Conservation (phyloP, 768 basidiomycete species). For the Tricholoma saponaceum region DNA sequence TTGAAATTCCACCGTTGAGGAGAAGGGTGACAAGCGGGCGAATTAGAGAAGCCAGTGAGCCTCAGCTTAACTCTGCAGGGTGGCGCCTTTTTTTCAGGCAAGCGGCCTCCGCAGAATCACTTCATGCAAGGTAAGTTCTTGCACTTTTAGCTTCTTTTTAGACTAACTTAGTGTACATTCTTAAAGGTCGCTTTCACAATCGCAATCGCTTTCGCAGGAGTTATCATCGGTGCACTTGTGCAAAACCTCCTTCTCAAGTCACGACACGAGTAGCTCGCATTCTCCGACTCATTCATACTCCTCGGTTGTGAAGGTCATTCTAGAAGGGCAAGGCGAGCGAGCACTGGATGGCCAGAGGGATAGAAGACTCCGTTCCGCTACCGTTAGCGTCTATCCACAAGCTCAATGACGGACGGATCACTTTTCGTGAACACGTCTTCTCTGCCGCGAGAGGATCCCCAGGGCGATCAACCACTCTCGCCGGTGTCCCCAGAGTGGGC, state of each 20-base stretch:
- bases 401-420: too few relatives aligned
- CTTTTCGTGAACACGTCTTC: too few relatives aligned
- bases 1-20: constrained; percentile 38
- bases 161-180: constrained; percentile 10
- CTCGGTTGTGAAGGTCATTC: too few relatives aligned
- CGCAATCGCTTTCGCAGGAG: constrained; percentile 97
- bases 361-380: too few relatives aligned
- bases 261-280: constrained; percentile 62
- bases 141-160: constrained; percentile 4
- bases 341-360: too few relatives aligned
- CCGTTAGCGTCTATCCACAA: too few relatives aligned
- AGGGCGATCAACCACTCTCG: too few relatives aligned
- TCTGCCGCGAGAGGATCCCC: too few relatives aligned
- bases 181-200: constrained; percentile 83
- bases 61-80: constrained; percentile 45
- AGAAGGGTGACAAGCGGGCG: constrained; percentile 51
- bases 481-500: too few relatives aligned
- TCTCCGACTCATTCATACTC: constrained; percentile 60
- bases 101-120: constrained; percentile 83
- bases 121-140: constrained; percentile 70
- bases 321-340: too few relatives aligned
- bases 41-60: constrained; percentile 45
- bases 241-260: constrained; percentile 76
- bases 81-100: constrained; percentile 84
- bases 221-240: constrained; percentile 84